These are phyloP conservation scores for Pseudonitzschia multiseries DNA, from an alignment of 108 stramenopile genomes.

Conservation along the genomic window DNA sequence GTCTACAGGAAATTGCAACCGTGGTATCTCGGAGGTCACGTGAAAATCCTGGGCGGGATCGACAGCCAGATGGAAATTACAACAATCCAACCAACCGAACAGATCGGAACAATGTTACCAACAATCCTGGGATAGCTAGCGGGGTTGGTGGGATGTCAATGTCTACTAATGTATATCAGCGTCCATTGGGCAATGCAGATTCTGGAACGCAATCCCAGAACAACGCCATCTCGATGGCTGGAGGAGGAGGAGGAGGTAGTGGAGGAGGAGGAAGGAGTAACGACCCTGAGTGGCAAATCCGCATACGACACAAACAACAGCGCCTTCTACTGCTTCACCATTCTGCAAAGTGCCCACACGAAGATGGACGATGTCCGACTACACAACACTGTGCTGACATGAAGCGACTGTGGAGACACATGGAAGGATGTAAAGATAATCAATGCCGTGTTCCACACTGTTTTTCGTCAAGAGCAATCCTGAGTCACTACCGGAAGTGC, in stretches of 20 bases:
- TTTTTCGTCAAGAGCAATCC: slow-evolving; percentile 94
- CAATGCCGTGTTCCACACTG: slow-evolving; percentile 93
- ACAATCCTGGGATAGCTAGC: slow-evolving; percentile 3
- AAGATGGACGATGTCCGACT: slow-evolving; percentile 82
- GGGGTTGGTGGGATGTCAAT: slow-evolving; percentile 18
- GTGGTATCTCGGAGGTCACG: slow-evolving; percentile 79
- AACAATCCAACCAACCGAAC: slow-evolving; percentile 7
- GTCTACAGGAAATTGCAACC: slow-evolving; percentile 88
- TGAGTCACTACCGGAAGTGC: slow-evolving; percentile 97
- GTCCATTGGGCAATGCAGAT: slow-evolving; percentile 3
- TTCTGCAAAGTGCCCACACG: slow-evolving; percentile 94
- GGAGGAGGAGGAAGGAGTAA: slow-evolving; percentile 44
- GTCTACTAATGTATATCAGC: background rate
- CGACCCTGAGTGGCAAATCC: slow-evolving; percentile 84
- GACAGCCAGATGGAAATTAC: slow-evolving; percentile 7
- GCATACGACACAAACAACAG: slow-evolving; percentile 97
- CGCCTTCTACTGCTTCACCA: slow-evolving; percentile 93
- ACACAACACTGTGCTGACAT: slow-evolving; percentile 97
- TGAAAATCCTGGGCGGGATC: slow-evolving; percentile 13
- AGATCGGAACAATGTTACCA: slow-evolving; percentile 22
- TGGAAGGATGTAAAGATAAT: slow-evolving; percentile 97
- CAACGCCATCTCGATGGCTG: background rate
- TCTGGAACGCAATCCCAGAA: background rate
- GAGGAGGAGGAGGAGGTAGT: slow-evolving; percentile 45
- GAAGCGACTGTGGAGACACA: slow-evolving; percentile 98